Evolutionary conservation across 2,329 filamentous ascomycete genomes (phyloP), one percentile per base, ranked within the genome.

Genomic region (Fusarium stilboides): DNA sequence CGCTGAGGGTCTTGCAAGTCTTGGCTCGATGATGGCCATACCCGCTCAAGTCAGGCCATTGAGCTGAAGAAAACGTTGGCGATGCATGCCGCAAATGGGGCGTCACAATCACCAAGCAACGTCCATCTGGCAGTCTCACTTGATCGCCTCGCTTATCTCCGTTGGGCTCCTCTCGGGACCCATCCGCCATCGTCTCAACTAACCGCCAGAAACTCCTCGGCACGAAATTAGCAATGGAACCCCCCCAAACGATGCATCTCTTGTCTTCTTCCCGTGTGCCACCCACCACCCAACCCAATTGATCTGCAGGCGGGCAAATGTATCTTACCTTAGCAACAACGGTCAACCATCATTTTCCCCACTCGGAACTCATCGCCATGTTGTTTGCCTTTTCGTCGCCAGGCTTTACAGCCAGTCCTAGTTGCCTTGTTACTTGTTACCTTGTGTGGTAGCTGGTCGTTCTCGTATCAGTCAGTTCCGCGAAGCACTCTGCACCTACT

Each of bases 241-340:
- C 54, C 53, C 64, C 28, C 40, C 52, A 70, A 65, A 47, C 53
- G 49, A 72, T 66, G 52, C 61, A 70, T 59, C 61, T 72, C 26
- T 53, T 65, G 64, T 71, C 58, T 22, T 62, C 55, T 63, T 66
- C 61, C 59, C 62, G 49, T 71, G 72, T 74, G 65, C 43, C 70
- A 74, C 67, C 70, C 62, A 69, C 69, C 62, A 70, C 61, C 58
- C 65, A 57, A 70, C 61, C 58, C 65, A 57, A 59, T 65, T 39
- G 62, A 74, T 74, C 70, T 72, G 72, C 72, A 71, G 55, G 36
- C 52, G 62, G 57, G 51, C 58, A 51, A 62, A 64, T 72, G 65
- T 55, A 62, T 74, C 37, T 58, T 31, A 31, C 28, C 28, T 31
- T 70, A 57, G 55, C 58, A 71, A 60, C 58, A 71, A 74, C 62